phyloP scores from a whole-genome alignment of 768 basidiomycete species.

The Suillus placidus region DNA sequence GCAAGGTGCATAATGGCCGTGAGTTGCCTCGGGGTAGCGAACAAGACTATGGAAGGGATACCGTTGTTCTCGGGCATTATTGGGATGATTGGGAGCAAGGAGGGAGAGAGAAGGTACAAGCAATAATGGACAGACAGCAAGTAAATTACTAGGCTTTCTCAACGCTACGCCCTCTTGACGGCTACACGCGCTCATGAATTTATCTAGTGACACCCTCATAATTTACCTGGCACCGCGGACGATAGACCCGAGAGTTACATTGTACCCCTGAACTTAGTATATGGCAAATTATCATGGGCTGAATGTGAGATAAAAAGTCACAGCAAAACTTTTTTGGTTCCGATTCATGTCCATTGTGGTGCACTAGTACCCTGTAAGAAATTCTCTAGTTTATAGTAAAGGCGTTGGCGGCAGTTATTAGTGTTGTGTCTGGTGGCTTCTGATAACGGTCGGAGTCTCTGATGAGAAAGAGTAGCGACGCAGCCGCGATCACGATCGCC shows the following conservation, averaged over 20 bases:
- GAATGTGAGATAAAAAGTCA: background rate
- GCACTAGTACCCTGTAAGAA: background rate
- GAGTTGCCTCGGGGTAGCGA: constrained; percentile 26
- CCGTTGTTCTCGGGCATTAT: constrained; percentile 35
- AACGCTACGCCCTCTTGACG: background rate
- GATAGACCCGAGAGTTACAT: too few relatives aligned
- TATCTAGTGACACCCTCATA: background rate
- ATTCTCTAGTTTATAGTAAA: background rate
- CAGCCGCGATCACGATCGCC: constrained; percentile 21
- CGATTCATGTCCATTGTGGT: background rate
- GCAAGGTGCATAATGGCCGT: constrained; percentile 28
- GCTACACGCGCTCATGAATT: background rate
- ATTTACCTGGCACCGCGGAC: background rate
- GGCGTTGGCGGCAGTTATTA: too few relatives aligned
- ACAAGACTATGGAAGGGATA: constrained; percentile 32
- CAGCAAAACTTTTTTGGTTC: background rate
- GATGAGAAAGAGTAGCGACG: constrained; percentile 25
- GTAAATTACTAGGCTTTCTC: background rate
- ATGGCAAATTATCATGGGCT: background rate
- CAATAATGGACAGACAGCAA: background rate
- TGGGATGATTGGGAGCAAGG: constrained; percentile 49
- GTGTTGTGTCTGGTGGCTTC: background rate
- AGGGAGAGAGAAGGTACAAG: constrained; percentile 11
- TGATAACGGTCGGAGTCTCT: constrained; percentile 26
- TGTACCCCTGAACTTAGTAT: background rate